These are phyloP conservation scores for Penicillium egyptiacum DNA, from an alignment of 495 filamentous ascomycete species.

Conservation along the genomic window DNA sequence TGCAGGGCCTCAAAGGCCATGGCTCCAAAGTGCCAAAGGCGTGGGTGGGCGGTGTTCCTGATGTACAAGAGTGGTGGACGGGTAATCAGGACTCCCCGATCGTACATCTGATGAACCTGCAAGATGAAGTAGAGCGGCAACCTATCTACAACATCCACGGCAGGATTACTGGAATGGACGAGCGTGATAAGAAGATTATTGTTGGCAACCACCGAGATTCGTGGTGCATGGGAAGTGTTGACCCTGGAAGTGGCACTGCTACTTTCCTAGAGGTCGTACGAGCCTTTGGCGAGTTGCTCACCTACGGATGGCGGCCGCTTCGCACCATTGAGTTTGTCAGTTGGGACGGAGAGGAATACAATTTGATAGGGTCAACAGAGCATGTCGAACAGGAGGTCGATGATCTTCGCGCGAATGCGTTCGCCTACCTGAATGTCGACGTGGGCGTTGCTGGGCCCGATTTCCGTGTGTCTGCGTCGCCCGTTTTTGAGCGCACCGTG, in stretches of 20 bases:
- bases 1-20: constrained; percentile 73
- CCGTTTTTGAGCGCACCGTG: constrained; percentile 70
- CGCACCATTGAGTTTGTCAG: constrained; percentile 92
- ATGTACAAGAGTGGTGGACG: constrained; percentile 77
- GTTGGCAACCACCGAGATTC: constrained; percentile 93
- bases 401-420: constrained; percentile 56
- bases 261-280: constrained; percentile 84
- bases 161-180: constrained; percentile 76
- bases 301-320: constrained; percentile 82
- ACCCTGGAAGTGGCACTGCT: constrained; percentile 86
- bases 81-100: constrained; percentile 72
- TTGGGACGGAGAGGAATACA: constrained; percentile 94
- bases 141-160: constrained; percentile 90
- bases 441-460: constrained; percentile 72
- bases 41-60: constrained; percentile 75
- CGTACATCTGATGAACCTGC: constrained; percentile 82
- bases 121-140: constrained; percentile 79
- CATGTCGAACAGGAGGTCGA: constrained; percentile 75
- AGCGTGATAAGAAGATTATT: constrained; percentile 80
- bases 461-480: constrained; percentile 76
- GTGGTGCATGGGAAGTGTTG: constrained; percentile 85
- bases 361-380: constrained; percentile 91
- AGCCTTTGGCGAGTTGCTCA: constrained; percentile 73
- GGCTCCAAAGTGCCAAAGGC: constrained; percentile 67
- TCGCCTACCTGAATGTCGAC: constrained; percentile 92